Base-by-base conservation (phyloP, 2,329 filamentous ascomycete genomes). In the Pestalotiopsis sp. region DNA sequence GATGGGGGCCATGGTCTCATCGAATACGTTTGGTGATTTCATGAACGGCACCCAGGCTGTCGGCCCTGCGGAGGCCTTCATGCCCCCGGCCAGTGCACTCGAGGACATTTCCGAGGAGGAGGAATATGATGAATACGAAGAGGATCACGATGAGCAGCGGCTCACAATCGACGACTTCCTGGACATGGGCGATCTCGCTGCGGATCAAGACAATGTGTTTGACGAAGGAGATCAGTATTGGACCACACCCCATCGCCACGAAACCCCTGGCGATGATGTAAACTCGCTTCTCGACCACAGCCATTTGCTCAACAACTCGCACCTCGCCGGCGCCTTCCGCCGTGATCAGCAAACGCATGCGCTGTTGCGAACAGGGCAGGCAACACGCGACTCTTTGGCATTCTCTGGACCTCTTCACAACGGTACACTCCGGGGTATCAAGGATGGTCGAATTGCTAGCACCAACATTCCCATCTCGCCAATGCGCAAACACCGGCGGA, bases 321-420 rank as follows among this genome's bases (percentile, higher is more conserved):
- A 90, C 68, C 89, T 91, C 14, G 92, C 96, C 45, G 92, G 92
- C 49, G 92, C 93, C 1, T 97, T 96, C 84, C 92, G 92, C 68
- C 89, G 84, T 72, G 91, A 88, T 78, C 90, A 88, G 77, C 89
- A 84, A 83, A 88, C 89, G 76, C 85, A 88, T 76, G 86, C 89
- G 73, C 82, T 90, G 69, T 88, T 90, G 69, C 79, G 87, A 71
- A 89, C 87, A 80, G 87, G 86, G 75, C 86, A 89, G 74, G 87
- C 87, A 25, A 90, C 88, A 49, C 82, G 87, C 68, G 87, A 91
- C 74, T 90, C 90, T 52, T 83, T 92, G 31, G 85, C 88, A 64
- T 89, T 91, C 77, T 86, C 89, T 66, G 83, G 87, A 65, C 85
- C 88, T 6, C 87, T 90, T 79, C 84, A 89, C 76, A 81, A 87